Evolutionary conservation across 2,329 filamentous ascomycete genomes (phyloP), one percentile per base, ranked within the genome.

Genomic region (Cercospora citrullina): DNA sequence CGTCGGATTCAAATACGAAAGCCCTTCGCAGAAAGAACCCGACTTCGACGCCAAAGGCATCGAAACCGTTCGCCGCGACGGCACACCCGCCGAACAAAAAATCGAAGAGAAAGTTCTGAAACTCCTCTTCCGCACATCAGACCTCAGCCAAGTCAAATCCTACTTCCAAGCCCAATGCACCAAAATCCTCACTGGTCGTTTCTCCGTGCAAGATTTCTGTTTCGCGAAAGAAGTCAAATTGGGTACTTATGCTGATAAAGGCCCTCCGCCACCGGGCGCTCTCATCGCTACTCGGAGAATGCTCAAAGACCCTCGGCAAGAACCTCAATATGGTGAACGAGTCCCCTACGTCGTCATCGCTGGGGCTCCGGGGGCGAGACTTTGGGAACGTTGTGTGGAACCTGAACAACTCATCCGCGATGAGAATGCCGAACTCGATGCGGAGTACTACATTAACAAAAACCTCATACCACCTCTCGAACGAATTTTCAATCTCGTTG

Each of bases 1-100:
- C 74, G 96, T 98, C 4, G 96, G 96, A 5, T 97, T 97, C 84
- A 97, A 97, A 78, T 99, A 96, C 81, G 95, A 99, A 77, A 87
- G 85, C 72, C 87, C 86, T 42, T 84, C 86, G 16, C 95, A 99
- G 77, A 82, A 79, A 8, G 88, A 89, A 72, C 94, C 95, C 0
- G 91, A 96, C 1, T 98, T 98, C 72, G 96, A 99, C 77, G 96
- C 95, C 66, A 99, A 99, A 79, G 95, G 96, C 31, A 99, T 98
- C 71, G 96, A 99, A 82, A 99, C 96, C 0, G 94, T 99, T 7
- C 89, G 96, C 1, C 88, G 95, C 60, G 95, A 99, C 77, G 95
- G 95, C 45, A 98, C 94, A 0, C 94, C 94, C 0, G 94, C 94
- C 0, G 93, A 97, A 80, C 94, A 98, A 77, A 97, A 95, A 82